A percentile compares a stretch with the other conserved stretches of the same genome.
phyloP scores from a whole-genome alignment of 2,329 filamentous ascomycete genomes.

The Calonectria multiphialidica region DNA sequence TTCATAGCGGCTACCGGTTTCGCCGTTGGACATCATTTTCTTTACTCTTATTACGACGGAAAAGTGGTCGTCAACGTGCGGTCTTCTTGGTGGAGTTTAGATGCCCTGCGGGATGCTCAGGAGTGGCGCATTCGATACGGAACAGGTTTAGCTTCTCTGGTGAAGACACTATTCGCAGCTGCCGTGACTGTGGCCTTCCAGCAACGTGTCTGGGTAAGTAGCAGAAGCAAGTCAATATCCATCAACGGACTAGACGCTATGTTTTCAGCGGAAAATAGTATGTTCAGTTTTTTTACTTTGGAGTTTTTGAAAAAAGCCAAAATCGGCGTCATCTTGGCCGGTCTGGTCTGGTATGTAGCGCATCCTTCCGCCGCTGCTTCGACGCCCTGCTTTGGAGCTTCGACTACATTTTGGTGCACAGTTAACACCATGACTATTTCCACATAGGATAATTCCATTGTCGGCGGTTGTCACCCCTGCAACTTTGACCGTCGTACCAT shows the following conservation, averaged over 20 bases:
- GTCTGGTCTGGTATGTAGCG: not conserved
- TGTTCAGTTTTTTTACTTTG: not conserved
- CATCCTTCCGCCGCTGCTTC: not conserved
- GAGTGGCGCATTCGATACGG: not conserved
- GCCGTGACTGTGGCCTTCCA: not conserved
- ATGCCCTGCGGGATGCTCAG: not conserved
- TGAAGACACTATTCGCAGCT: not conserved
- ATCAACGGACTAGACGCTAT: not conserved
- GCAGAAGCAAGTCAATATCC: not conserved
- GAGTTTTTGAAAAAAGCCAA: not conserved
- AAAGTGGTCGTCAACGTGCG: not conserved
- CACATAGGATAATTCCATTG: not conserved
- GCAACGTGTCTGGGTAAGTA: not conserved
- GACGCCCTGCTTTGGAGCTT: not conserved
- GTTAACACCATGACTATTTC: not conserved
- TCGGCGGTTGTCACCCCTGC: not conserved
- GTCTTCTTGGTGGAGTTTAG: not conserved
- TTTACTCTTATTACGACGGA: not conserved
- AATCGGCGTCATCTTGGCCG: not conserved
- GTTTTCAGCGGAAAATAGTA: not conserved
- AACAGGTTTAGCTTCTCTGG: not conserved
- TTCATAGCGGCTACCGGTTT: not conserved
- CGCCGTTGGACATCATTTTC: not conserved
- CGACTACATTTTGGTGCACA: not conserved
- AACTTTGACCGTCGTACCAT: not conserved